Evolutionary conservation across 257 asterid genomes (phyloP).

Genomic region (Penstemon newberryi): DNA sequence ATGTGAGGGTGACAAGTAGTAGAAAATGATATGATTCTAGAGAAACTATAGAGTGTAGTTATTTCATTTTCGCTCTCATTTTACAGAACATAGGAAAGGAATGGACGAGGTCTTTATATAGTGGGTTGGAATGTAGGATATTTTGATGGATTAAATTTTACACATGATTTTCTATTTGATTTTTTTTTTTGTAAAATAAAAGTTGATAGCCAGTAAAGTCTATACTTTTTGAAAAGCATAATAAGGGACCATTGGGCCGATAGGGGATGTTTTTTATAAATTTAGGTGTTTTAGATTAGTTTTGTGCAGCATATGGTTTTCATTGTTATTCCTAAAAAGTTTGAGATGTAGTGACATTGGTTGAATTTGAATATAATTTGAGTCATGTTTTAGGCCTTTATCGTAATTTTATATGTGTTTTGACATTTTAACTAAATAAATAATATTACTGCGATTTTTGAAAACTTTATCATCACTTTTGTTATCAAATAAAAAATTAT

Average conservation of each 20-base stretch:
- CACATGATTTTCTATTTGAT: constrained; percentile 27
- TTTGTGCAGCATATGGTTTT: constrained; percentile 31
- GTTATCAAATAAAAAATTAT: too few species aligned
- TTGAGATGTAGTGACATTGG: too few species aligned
- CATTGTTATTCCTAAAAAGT: too few species aligned
- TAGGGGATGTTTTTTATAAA: constrained; percentile 18
- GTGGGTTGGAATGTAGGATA: background rate
- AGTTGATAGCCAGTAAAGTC: constrained; percentile 25
- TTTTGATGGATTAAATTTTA: constrained; percentile 18
- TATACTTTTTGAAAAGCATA: constrained; percentile 31
- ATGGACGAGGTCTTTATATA: constrained; percentile 22
- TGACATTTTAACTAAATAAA: too few species aligned
- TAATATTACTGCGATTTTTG: too few species aligned
- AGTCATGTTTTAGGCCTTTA: background rate
- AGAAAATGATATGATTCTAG: too few species aligned
- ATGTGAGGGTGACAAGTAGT: too few species aligned
- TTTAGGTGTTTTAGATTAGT: constrained; percentile 39
- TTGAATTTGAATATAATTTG: constrained; percentile 17
- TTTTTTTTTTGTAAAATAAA: background rate
- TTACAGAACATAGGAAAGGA: constrained; percentile 4
- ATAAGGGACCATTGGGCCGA: background rate
- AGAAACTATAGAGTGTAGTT: background rate
- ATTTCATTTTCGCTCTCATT: constrained; percentile 13
- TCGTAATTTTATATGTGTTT: too few species aligned
- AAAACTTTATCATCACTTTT: too few species aligned